A percentile compares a stretch with the other conserved stretches of the same genome.
These are phyloP conservation scores for Ogataea degrootiae DNA, from an alignment of 805 yeast species.

Conservation along the genomic window DNA sequence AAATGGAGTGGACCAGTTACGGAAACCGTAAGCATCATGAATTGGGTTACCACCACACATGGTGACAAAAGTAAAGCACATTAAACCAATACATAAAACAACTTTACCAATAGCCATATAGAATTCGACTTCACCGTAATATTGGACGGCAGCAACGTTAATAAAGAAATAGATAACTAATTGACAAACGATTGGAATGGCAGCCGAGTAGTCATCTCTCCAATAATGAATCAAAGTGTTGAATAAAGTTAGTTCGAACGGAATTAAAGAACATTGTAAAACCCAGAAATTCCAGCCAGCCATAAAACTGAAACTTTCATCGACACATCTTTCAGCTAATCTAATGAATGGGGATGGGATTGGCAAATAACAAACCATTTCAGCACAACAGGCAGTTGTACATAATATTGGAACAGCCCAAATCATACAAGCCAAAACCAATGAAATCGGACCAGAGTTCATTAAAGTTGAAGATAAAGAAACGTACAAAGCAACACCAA, in stretches of 20 bases:
- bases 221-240: slow-evolving; percentile 44
- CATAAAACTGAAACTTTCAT: slow-evolving; percentile 40
- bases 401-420: slow-evolving; percentile 41
- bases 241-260: slow-evolving; percentile 45
- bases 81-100: slow-evolving; percentile 38
- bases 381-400: slow-evolving; percentile 41
- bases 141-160: slow-evolving; percentile 39
- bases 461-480: slow-evolving; percentile 36
- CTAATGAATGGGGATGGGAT: slow-evolving; percentile 45
- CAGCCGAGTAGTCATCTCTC: slow-evolving; percentile 43
- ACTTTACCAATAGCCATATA: slow-evolving; percentile 42
- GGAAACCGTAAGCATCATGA: slow-evolving; percentile 35
- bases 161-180: slow-evolving; percentile 37
- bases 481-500: slow-evolving; percentile 43
- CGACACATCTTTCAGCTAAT: slow-evolving; percentile 42
- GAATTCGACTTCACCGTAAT: slow-evolving; percentile 47
- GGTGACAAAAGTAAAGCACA: slow-evolving; percentile 40
- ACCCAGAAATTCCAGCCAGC: slow-evolving; percentile 50
- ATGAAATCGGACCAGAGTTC: slow-evolving; percentile 38
- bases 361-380: slow-evolving; percentile 43
- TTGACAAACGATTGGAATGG: slow-evolving; percentile 40
- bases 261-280: slow-evolving; percentile 42
- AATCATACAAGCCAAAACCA: slow-evolving; percentile 34
- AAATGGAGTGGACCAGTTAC: slow-evolving; percentile 30
- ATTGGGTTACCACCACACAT: slow-evolving; percentile 51